Evolutionary conservation across 73 alveolate species (phyloP).

Genomic region (Loxodes magnus): DNA sequence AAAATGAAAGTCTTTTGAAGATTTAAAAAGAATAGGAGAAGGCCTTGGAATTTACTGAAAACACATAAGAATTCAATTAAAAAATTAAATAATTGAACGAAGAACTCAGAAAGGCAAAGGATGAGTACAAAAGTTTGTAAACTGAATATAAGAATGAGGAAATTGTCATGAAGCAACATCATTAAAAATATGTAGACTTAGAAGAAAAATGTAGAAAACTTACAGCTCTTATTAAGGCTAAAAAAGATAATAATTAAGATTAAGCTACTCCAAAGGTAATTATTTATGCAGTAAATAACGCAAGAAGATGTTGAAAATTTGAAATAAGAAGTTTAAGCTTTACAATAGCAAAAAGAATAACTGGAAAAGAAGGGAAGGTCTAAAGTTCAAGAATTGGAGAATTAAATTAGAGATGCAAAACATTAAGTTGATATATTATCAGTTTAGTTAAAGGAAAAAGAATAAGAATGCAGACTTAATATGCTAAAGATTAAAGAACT

Average conservation of each 20-base stretch:
- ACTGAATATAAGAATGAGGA: conserved; percentile 8
- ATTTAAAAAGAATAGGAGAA: conserved; percentile 9
- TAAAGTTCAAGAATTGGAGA: background rate
- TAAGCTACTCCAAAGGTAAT: conserved; percentile 5
- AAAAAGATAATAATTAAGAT: conserved; percentile 8
- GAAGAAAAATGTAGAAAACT: conserved; percentile 18
- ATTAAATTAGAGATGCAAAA: conserved; percentile 4
- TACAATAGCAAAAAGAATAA: conserved; percentile 10
- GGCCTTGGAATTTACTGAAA: conserved; percentile 2
- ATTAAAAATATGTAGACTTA: conserved; percentile 10
- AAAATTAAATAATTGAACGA: conserved; percentile 1
- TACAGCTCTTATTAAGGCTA: background rate
- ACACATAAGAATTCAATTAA: conserved; percentile 8
- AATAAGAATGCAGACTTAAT: conserved; percentile 14
- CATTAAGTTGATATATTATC: conserved; percentile 1
- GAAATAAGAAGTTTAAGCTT: conserved; percentile 1
- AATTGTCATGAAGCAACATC: conserved; percentile 13
- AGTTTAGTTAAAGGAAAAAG: conserved; percentile 7
- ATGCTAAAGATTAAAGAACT: conserved; percentile 6
- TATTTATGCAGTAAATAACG: background rate
- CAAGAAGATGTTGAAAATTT: conserved; percentile 5
- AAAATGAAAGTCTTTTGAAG: conserved; percentile 1
- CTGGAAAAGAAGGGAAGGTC: conserved; percentile 1
- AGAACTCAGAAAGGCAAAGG: conserved; percentile 6
- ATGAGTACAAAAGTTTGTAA: conserved; percentile 4